A percentile compares a stretch with the other conserved stretches of the same genome.
Evolutionary conservation across 345 rosid species (phyloP).

Genomic region (Streptanthus diversifolius): DNA sequence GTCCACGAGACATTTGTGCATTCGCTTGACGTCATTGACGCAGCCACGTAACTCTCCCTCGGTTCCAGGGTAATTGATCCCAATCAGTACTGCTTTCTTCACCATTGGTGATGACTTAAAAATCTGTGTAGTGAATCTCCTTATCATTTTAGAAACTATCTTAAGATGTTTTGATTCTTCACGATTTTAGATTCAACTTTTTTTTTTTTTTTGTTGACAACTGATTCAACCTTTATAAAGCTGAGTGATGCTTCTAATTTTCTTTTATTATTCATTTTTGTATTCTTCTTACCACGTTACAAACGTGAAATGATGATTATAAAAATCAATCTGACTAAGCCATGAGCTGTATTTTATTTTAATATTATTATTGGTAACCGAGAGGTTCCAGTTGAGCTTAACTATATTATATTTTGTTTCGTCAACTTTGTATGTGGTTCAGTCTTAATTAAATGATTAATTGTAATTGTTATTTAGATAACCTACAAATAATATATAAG

Average conservation of each 20-base stretch:
- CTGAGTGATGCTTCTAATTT: neutral
- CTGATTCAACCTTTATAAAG: too few relatives aligned
- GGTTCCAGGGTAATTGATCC: slow-evolving; percentile 74
- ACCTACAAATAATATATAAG: too few relatives aligned
- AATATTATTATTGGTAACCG: neutral
- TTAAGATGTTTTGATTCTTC: neutral
- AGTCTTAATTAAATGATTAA: too few relatives aligned
- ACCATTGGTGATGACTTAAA: slow-evolving; percentile 34
- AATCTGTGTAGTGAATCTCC: neutral
- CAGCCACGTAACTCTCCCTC: slow-evolving; percentile 75
- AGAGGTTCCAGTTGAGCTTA: neutral
- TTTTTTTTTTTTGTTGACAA: too few relatives aligned
- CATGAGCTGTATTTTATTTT: neutral
- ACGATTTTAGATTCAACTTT: neutral
- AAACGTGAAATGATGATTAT: neutral
- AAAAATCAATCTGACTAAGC: neutral
- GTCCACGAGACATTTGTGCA: slow-evolving; percentile 47
- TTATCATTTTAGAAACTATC: neutral
- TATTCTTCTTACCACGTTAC: neutral
- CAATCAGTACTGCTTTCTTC: slow-evolving; percentile 68
- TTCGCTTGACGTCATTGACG: slow-evolving; percentile 67
- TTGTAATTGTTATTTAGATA: too few relatives aligned
- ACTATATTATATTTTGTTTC: too few relatives aligned
- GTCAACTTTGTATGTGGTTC: too few relatives aligned
- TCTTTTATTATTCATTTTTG: neutral